Base-by-base conservation (phyloP, 768 basidiomycete species). In the Sporobolomyces pararoseus region DNA sequence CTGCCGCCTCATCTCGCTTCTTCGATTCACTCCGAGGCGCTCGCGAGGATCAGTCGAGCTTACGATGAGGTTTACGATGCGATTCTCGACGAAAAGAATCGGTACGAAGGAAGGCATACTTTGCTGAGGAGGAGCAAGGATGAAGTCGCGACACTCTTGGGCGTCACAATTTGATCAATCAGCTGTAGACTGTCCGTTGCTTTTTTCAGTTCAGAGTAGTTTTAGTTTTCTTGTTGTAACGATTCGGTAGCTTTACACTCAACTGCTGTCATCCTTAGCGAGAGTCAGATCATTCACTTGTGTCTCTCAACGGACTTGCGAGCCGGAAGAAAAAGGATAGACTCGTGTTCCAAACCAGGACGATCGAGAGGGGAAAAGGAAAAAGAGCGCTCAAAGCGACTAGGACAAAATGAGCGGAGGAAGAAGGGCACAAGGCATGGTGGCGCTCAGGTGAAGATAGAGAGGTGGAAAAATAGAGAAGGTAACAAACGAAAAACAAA, bases 51-150 rank as follows among this genome's bases (percentile, higher is more conserved):
- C 68, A 88, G 85, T 3, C 79, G 79, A 35, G 86, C 87, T 4
- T 99, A 98, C 80, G 83, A 81, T 13, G 77, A 82, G 70, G 80
- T 97, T 4, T 93, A 89, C 78, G 87, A 87, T 53, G 85, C 87
- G 64, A 89, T 97, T 21, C 84, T 85, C 76, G 86, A 85, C 63
- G 84, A 86, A 49, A 84, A 85, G 78, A 91, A 91, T 72, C 84
- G 83, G 78, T 99, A 97, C 76, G 93, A 97, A 80, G 89, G 68
- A 21, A 12, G 63, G 21, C 68, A 63, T 34, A 73, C 63, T 29
- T 13, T 75, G 50, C 17, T 77, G 47, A 42, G 70, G 54, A 50
- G 76, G 63, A 74, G 71, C 14, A 75, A 71, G 66, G 75, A 75
- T 37, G 77, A 77, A 58, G 77, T 77, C 25, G 63, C 23, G 55